Percentiles rank a stretch among this genome's conserved stretches.
Conservation (phyloP, 2,329 filamentous ascomycete species). For the Aureobasidium sp. region DNA sequence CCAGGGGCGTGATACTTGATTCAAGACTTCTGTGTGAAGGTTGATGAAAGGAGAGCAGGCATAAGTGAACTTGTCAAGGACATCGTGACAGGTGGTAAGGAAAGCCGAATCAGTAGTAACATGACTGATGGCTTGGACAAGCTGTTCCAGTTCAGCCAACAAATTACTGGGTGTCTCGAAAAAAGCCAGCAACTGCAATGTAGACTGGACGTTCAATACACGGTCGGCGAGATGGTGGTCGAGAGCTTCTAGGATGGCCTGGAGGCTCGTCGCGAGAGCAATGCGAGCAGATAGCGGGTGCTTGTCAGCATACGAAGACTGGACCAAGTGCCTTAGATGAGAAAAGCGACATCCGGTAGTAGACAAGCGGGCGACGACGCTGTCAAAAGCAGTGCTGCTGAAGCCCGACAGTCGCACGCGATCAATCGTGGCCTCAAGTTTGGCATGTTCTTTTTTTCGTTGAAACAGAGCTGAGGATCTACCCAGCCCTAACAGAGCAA, state of each 20-base stretch:
- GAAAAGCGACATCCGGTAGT: slow-evolving; percentile 23
- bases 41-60: slow-evolving; percentile 40
- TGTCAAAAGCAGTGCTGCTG: slow-evolving; percentile 44
- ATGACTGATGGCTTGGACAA: slow-evolving; percentile 42
- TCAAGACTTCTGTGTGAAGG: slow-evolving; percentile 51
- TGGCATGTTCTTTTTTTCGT: slow-evolving; percentile 48
- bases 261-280: slow-evolving; percentile 37
- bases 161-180: slow-evolving; percentile 45
- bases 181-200: slow-evolving; percentile 36
- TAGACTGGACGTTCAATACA: slow-evolving; percentile 26
- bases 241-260: slow-evolving; percentile 34
- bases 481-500: slow-evolving; percentile 62
- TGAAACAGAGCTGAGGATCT: slow-evolving; percentile 64
- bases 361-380: slow-evolving; percentile 42
- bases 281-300: slow-evolving; percentile 34
- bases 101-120: slow-evolving; percentile 35
- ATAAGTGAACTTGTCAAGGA: slow-evolving; percentile 46
- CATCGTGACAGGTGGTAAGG: slow-evolving; percentile 32
- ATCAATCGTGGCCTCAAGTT: slow-evolving; percentile 45
- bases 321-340: slow-evolving; percentile 31
- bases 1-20: slow-evolving; percentile 58
- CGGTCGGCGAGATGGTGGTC: slow-evolving; percentile 34
- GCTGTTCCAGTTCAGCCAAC: slow-evolving; percentile 45
- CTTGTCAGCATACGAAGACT: slow-evolving; percentile 30
- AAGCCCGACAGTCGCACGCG: slow-evolving; percentile 45